A percentile compares a stretch with the other conserved stretches of the same genome.
Conservation (phyloP, 345 rosid species). For the Cardamine resedifolia region DNA sequence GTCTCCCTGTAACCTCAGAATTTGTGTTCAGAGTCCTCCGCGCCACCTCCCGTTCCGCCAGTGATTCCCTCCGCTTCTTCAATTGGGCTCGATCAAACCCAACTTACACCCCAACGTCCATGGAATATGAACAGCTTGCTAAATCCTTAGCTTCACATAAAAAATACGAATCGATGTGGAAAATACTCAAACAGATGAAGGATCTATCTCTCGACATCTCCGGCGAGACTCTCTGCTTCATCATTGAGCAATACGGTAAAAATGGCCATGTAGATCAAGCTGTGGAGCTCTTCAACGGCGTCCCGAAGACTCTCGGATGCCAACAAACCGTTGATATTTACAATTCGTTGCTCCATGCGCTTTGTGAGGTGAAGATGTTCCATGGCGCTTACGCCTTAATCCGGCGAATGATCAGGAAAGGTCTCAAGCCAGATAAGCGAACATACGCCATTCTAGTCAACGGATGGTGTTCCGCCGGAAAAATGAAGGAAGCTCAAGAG, state of each 20-base stretch:
- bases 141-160: slow-evolving; percentile 57
- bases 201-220: slow-evolving; percentile 52
- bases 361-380: slow-evolving; percentile 79
- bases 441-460: slow-evolving; percentile 67
- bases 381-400: slow-evolving; percentile 83
- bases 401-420: slow-evolving; percentile 80
- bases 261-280: slow-evolving; percentile 78
- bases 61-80: slow-evolving; percentile 83
- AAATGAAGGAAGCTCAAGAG: slow-evolving; percentile 75
- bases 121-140: slow-evolving; percentile 69
- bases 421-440: slow-evolving; percentile 57
- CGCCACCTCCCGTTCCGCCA: slow-evolving; percentile 60
- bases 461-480: slow-evolving; percentile 85
- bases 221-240: slow-evolving; percentile 56
- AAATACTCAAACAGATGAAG: slow-evolving; percentile 67
- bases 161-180: slow-evolving; percentile 82
- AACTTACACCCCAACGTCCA: slow-evolving; percentile 61
- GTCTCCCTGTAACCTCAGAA: slow-evolving; percentile 58
- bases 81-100: slow-evolving; percentile 68
- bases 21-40: slow-evolving; percentile 88
- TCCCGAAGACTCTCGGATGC: slow-evolving; percentile 51
- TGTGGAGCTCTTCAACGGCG: slow-evolving; percentile 76
- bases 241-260: slow-evolving; percentile 75
- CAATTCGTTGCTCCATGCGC: slow-evolving; percentile 74
- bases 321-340: slow-evolving; percentile 50